A percentile compares a stretch with the other conserved stretches of the same genome.
Evolutionary conservation across 2,329 filamentous ascomycete genomes (phyloP).

Genomic region (Pseudocercospora fijiensis): DNA sequence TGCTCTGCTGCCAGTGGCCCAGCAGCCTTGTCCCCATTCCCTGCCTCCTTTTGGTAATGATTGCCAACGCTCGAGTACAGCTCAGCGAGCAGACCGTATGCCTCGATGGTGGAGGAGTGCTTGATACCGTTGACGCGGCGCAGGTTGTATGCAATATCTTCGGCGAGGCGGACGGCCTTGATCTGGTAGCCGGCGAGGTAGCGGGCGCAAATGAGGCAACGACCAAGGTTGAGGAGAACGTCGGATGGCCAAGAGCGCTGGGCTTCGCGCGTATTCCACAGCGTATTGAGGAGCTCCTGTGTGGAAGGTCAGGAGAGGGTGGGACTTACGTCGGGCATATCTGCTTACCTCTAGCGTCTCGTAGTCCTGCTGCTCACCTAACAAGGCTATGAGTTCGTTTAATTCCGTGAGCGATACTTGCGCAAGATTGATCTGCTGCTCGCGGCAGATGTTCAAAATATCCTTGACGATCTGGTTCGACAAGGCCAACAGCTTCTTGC

Average conservation of each 20-base stretch:
- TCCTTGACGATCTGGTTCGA: constrained; percentile 44
- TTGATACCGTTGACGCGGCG: constrained; percentile 53
- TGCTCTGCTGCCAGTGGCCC: constrained; percentile 39
- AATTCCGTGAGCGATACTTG: constrained; percentile 48
- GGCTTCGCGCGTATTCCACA: constrained; percentile 50
- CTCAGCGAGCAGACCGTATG: constrained; percentile 51
- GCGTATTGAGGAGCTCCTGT: constrained; percentile 41
- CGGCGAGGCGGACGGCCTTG: constrained; percentile 49
- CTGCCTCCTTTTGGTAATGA: constrained; percentile 41
- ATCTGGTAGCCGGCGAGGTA: constrained; percentile 51
- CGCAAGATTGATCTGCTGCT: constrained; percentile 47
- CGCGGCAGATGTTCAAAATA: constrained; percentile 46
- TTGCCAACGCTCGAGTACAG: constrained; percentile 49
- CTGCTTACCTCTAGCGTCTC: constrained; percentile 45
- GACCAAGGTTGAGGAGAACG: constrained; percentile 54
- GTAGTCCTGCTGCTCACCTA: constrained; percentile 52
- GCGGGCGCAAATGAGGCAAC: constrained; percentile 53
- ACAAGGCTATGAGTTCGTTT: constrained; percentile 47
- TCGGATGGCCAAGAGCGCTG: constrained; percentile 48
- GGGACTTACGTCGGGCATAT: neutral
- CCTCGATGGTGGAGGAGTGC: constrained; percentile 50
- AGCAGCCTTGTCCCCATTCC: constrained; percentile 37
- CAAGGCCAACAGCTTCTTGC: constrained; percentile 40
- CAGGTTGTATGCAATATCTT: constrained; percentile 58
- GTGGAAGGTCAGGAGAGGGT: constrained; percentile 6